Evolutionary conservation across 1,139 yeast species (phyloP).

Genomic region (Dujonia santamariae): DNA sequence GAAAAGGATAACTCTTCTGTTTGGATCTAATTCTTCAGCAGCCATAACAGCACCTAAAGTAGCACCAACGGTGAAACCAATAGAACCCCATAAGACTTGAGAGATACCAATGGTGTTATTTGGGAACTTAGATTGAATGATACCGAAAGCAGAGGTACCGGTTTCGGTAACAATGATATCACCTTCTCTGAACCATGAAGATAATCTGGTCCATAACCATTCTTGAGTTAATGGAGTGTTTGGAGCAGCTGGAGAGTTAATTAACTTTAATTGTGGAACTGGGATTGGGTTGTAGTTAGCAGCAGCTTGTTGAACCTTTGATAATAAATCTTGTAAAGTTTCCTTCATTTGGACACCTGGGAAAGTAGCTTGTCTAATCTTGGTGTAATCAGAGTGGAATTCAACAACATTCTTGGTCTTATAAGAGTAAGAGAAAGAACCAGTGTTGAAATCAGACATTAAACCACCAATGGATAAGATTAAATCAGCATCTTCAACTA

Average conservation of each 20-base stretch:
- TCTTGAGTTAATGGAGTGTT: constrained; percentile 23
- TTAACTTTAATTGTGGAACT: constrained; percentile 14
- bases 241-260: constrained; percentile 11
- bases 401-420: constrained; percentile 36
- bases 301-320: constrained; percentile 14
- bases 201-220: constrained; percentile 33
- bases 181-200: constrained; percentile 33
- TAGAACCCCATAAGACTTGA: constrained; percentile 35
- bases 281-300: constrained; percentile 15
- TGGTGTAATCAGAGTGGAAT: constrained; percentile 39
- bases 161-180: constrained; percentile 38
- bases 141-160: constrained; percentile 43
- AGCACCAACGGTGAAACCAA: constrained; percentile 32
- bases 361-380: constrained; percentile 32
- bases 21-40: constrained; percentile 31
- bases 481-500: constrained; percentile 30
- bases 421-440: constrained; percentile 37
- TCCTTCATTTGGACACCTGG: constrained; percentile 38
- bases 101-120: constrained; percentile 35
- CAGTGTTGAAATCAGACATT: constrained; percentile 40
- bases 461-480: constrained; percentile 34
- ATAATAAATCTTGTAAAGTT: constrained; percentile 19
- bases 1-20: constrained; percentile 31
- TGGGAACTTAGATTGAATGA: constrained; percentile 36
- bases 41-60: constrained; percentile 32